Percentiles rank a stretch among this genome's conserved stretches.
Evolutionary conservation across 257 asterid species (phyloP).

Genomic region (Gynochthodes officinalis): DNA sequence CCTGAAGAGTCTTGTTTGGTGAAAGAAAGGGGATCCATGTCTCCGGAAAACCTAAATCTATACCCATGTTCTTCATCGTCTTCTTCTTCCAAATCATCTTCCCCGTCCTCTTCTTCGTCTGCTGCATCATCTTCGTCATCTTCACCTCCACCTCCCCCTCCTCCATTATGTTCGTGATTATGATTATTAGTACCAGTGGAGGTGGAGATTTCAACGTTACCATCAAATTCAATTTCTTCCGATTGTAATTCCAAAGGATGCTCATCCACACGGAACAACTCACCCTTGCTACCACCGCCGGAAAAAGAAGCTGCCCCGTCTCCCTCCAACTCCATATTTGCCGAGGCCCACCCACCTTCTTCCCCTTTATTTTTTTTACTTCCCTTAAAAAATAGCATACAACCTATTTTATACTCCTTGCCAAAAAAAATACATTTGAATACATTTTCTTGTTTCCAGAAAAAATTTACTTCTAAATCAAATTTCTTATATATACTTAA

Average conservation of each 20-base stretch:
- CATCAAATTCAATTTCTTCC: conserved; percentile 26
- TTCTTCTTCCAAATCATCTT: conserved; percentile 19
- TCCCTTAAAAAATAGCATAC: too few species aligned
- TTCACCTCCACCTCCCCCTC: too few species aligned
- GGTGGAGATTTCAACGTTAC: background rate
- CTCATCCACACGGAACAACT: conserved; percentile 32
- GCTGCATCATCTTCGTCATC: background rate
- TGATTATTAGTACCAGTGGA: background rate
- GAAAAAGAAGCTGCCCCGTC: background rate
- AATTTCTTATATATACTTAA: too few species aligned
- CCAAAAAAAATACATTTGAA: too few species aligned
- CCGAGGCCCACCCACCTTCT: too few species aligned
- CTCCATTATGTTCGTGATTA: background rate
- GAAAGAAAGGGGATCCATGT: conserved; percentile 70
- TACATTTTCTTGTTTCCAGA: too few species aligned
- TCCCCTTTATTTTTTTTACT: too few species aligned
- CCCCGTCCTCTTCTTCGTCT: background rate
- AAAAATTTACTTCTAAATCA: too few species aligned
- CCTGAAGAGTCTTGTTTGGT: conserved; percentile 64
- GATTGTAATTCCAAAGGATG: conserved; percentile 40
- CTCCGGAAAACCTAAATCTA: conserved; percentile 54
- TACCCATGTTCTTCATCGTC: conserved; percentile 53
- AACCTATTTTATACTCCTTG: too few species aligned
- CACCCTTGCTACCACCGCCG: background rate
- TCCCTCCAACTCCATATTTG: background rate